Conservation (phyloP, 140 eudicot genomes). For the Anethum foeniculum region DNA sequence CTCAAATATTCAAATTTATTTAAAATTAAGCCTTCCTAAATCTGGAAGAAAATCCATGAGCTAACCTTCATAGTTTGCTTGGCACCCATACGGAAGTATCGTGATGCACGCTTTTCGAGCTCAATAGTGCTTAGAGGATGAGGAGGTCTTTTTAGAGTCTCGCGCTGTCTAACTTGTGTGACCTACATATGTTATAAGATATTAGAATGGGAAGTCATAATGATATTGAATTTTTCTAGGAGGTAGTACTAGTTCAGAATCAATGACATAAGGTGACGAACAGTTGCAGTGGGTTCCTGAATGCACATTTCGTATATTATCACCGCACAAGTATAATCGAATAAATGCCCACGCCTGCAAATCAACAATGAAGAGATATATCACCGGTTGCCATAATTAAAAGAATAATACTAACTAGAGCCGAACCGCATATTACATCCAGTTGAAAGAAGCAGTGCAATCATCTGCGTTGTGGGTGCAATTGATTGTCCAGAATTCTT, state of each 20-base stretch:
- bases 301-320: slow-evolving; percentile 87
- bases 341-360: slow-evolving; percentile 87
- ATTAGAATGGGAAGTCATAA: neutral
- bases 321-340: slow-evolving; percentile 86
- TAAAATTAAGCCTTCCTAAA: neutral
- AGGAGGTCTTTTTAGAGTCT: slow-evolving; percentile 78
- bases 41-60: neutral
- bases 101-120: slow-evolving; percentile 98
- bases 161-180: slow-evolving; percentile 65
- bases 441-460: slow-evolving; percentile 63
- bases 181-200: slow-evolving; percentile 44
- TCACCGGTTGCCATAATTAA: slow-evolving; percentile 12
- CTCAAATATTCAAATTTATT: neutral
- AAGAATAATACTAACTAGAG: neutral
- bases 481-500: slow-evolving; percentile 88
- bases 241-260: slow-evolving; percentile 2
- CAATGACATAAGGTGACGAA: slow-evolving; percentile 32
- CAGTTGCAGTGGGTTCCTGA: slow-evolving; percentile 81
- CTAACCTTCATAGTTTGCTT: slow-evolving; percentile 88
- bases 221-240: slow-evolving; percentile 1
- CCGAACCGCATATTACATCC: slow-evolving; percentile 50
- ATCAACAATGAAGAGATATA: slow-evolving; percentile 15
- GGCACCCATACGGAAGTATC: slow-evolving; percentile 85
- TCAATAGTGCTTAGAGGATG: slow-evolving; percentile 88
- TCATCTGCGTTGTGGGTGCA: slow-evolving; percentile 74